phyloP scores from a whole-genome alignment of 345 rosid genomes.

The Linum trigynum region DNA sequence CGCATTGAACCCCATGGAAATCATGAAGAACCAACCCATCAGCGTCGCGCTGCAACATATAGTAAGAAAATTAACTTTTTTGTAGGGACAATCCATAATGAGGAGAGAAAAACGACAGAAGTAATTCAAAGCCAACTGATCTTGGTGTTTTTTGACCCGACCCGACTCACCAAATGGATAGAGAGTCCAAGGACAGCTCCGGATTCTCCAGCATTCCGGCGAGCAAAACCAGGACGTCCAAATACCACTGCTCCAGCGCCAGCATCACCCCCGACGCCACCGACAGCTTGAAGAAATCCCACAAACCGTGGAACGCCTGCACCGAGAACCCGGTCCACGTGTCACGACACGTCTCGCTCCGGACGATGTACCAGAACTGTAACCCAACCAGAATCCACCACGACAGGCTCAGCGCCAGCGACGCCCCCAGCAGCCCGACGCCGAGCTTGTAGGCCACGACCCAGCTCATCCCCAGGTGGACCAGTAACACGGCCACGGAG shows the following conservation, averaged over 20 bases:
- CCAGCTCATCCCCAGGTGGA: neutral
- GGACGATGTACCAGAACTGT: neutral
- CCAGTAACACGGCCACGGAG: neutral
- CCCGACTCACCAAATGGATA: neutral
- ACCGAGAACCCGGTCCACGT: neutral
- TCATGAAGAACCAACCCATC: constrained; percentile 52
- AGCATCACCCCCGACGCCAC: neutral
- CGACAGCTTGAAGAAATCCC: neutral
- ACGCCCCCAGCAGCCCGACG: neutral
- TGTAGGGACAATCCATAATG: too few species aligned
- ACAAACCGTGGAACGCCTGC: neutral
- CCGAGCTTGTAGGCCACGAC: neutral
- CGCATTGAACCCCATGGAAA: constrained; percentile 64
- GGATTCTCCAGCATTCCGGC: neutral
- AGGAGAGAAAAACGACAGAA: neutral
- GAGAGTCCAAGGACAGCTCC: neutral
- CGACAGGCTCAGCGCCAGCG: neutral
- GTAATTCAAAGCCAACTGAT: neutral
- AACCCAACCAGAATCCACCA: neutral
- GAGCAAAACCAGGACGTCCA: neutral
- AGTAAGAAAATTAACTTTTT: too few species aligned
- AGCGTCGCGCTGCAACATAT: constrained; percentile 54
- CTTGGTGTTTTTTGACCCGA: neutral
- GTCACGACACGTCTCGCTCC: neutral
- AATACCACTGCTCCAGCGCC: neutral